A percentile compares a stretch with the other conserved stretches of the same genome.
Evolutionary conservation across 306 rosid species (phyloP).

Genomic region (Prunus armeniaca): DNA sequence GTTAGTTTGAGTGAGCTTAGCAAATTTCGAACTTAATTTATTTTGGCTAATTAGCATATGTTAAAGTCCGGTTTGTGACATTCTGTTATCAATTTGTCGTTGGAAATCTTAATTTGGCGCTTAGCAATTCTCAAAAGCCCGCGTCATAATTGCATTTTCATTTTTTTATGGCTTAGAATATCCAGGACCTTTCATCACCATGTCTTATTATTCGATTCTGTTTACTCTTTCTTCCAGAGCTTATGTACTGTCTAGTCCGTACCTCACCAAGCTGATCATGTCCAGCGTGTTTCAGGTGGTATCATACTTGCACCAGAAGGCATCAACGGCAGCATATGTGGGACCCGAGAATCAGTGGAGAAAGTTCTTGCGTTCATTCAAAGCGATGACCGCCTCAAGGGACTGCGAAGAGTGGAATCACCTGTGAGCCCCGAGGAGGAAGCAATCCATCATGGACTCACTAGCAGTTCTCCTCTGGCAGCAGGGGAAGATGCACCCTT

Average conservation of each 20-base stretch:
- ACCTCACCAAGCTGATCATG: slow-evolving; percentile 63
- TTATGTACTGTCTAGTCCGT: slow-evolving; percentile 7
- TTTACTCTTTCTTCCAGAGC: neutral
- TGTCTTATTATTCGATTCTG: neutral
- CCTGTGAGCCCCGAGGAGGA: slow-evolving; percentile 94
- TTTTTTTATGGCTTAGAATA: neutral
- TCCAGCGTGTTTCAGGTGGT: slow-evolving; percentile 96
- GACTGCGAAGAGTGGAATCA: slow-evolving; percentile 70
- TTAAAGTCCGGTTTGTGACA: too few relatives aligned
- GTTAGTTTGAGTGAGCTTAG: neutral
- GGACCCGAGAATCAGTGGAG: slow-evolving; percentile 68
- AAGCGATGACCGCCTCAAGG: slow-evolving; percentile 56
- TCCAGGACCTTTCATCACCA: neutral
- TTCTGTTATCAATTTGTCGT: neutral
- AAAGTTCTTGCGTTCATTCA: slow-evolving; percentile 67
- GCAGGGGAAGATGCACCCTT: slow-evolving; percentile 92
- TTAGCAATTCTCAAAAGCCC: neutral
- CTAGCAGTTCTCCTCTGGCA: slow-evolving; percentile 79
- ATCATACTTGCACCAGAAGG: slow-evolving; percentile 91
- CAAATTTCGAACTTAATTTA: neutral
- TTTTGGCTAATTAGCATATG: neutral
- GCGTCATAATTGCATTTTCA: neutral
- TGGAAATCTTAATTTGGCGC: neutral
- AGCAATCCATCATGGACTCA: slow-evolving; percentile 86
- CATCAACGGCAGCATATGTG: slow-evolving; percentile 93